Base-by-base conservation (phyloP, 2,329 filamentous ascomycete species). In the Diplodia intermedia region DNA sequence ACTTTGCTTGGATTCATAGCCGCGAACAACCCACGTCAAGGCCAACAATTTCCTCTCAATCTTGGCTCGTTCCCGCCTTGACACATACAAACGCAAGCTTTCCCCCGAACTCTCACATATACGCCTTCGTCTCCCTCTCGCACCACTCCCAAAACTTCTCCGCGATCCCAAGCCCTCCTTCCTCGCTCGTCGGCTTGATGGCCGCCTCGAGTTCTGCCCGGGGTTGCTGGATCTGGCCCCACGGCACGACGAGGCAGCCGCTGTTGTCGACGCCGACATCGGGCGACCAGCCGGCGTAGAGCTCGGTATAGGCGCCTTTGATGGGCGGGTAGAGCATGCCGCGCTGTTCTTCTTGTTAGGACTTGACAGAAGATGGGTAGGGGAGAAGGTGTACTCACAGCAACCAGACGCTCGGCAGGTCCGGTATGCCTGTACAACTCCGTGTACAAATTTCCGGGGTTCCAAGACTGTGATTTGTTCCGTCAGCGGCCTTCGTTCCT, bases 71-170 rank as follows among this genome's bases (percentile, higher is more conserved):
- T 26, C 20, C 52, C 52, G 18, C 15, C 8, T 15, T 15, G 23
- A 15, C 4, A 12, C 49, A 14, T 18, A 2, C 15, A 29, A 0
- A 18, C 6, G 8, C 14, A 31, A 18, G 1, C 2, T 29, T 2
- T 26, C 29, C 23, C 18, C 14, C 23, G 7, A 11, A 2, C 8
- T 23, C 26, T 60, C 20, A 67, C 65, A 60, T 40, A 14, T 49
- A 47, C 8, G 54, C 65, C 36, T 60, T 68, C 26, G 68, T 66
- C 29, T 69, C 56, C 38, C 79, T 75, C 66, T 82, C 81, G 14
- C 74, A 75, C 80, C 79, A 83, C 12, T 79, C 75, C 80, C 80
- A 82, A 66, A 82, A 81, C 54, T 76, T 74, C 57, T 75, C 70
- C 3, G 75, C 79, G 26, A 78, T 71, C 0, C 78, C 80, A 2